These are phyloP conservation scores for Coemansia sp. DNA, from an alignment of 192 early-diverging fungal species.

Conservation along the genomic window DNA sequence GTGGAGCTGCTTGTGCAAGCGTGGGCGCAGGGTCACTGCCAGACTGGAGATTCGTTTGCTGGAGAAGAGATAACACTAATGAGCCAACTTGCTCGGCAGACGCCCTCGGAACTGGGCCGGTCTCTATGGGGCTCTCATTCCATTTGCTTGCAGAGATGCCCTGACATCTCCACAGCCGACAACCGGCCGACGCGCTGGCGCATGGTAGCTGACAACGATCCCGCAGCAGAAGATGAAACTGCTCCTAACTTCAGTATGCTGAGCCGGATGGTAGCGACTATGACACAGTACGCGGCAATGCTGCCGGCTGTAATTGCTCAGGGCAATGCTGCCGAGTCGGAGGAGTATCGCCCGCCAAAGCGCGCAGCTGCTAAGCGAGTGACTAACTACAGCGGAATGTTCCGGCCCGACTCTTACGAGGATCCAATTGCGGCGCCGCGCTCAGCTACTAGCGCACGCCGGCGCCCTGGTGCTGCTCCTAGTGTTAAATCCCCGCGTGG, in stretches of 20 bases:
- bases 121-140: neutral
- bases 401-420: neutral
- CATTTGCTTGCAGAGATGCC: neutral
- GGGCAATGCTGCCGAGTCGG: neutral
- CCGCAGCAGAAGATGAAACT: neutral
- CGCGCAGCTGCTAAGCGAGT: neutral
- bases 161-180: neutral
- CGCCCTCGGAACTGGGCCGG: neutral
- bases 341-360: neutral
- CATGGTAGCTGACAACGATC: neutral
- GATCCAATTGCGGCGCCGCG: neutral
- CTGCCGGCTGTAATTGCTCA: neutral
- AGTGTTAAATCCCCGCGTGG: neutral
- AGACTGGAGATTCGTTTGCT: neutral
- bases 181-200: neutral
- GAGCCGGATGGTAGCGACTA: neutral
- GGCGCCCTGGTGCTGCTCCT: neutral
- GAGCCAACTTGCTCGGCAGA: neutral
- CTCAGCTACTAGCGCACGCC: neutral
- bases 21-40: neutral
- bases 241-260: neutral
- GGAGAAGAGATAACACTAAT: neutral
- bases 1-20: neutral
- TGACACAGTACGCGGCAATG: constrained; percentile 6
- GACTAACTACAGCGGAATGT: neutral